Base-by-base conservation (phyloP, 1,139 yeast genomes). In the Kodamaea fungicola region DNA sequence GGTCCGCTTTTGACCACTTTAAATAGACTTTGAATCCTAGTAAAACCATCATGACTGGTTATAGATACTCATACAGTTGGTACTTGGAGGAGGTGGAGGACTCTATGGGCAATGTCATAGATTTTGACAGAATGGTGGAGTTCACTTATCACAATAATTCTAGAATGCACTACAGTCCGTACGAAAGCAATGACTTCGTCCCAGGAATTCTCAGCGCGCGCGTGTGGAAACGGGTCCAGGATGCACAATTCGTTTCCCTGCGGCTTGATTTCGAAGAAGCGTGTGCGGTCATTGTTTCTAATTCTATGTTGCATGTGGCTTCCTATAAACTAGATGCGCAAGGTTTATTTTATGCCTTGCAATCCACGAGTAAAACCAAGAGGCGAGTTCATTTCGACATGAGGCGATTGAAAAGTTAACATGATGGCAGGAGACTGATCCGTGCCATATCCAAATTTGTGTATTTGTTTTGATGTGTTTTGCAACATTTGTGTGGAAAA, bases 41-140 rank as follows among this genome's bases (percentile, higher is more conserved):
- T 5, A 16, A 16, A 16, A 16, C 5, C 12, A 21, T 9, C 29
- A 31, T 33, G 31, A 28, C 32, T 9, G 19, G 19, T 5, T 35
- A 30, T 34, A 36, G 29, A 24, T 31, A 37, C 28, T 12, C 31
- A 6, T 24, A 29, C 19, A 29, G 36, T 10, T 37, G 40, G 40
- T 33, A 29, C 33, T 33, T 37, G 33, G 34, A 28, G 12, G 40
- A 33, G 21, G 16, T 37, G 10, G 16, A 22, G 22, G 36, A 37
- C 19, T 24, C 8, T n/a, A 28, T 23, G 10, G 40, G 36, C 8
- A 30, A 37, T 24, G 19, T 28, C 6, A 19, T 37, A 8, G 40
- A 37, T 25, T 37, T 37, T 30, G 34, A 31, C 9, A 8, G 9
- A 9, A 22, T 29, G 12, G 28, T 37, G n/a, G 12, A 22, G 12